Percentiles rank a stretch among this genome's conserved stretches.
phyloP scores from a whole-genome alignment of 1,139 yeast genomes.

The Candida neerlandica region DNA sequence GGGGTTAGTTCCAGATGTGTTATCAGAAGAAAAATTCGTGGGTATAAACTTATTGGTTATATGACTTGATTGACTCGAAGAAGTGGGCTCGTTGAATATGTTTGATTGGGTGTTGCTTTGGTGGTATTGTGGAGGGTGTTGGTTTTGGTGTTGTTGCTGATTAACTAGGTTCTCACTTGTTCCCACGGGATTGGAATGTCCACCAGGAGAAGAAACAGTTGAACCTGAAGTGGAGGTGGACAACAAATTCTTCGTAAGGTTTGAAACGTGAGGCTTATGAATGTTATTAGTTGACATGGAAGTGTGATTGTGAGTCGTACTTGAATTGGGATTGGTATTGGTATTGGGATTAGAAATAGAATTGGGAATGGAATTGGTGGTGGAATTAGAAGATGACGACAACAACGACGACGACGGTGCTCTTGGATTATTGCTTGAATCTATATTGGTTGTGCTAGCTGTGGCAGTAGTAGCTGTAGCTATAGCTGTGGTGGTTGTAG shows the following conservation, averaged over 20 bases:
- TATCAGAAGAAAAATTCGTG: background rate
- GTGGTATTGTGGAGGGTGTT: background rate
- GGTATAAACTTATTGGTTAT: conserved; percentile 10
- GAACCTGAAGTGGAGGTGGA: conserved; percentile 16
- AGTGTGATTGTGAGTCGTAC: too few relatives aligned
- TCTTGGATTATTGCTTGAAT: too few relatives aligned
- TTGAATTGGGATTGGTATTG: too few relatives aligned
- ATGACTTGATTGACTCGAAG: conserved; percentile 9
- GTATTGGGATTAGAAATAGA: too few relatives aligned
- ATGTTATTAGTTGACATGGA: background rate
- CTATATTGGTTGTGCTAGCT: too few relatives aligned
- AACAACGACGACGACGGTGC: too few relatives aligned
- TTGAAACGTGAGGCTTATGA: conserved; percentile 31
- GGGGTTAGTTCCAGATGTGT: background rate
- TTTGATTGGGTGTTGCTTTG: background rate
- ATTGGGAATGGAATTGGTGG: too few relatives aligned
- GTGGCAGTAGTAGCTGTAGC: too few relatives aligned
- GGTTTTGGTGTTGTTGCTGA: background rate
- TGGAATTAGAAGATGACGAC: too few relatives aligned
- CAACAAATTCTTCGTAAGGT: conserved; percentile 42
- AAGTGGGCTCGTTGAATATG: conserved; percentile 8
- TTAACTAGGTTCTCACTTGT: conserved; percentile 4
- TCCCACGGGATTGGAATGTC: conserved; percentile 4
- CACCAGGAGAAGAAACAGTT: conserved; percentile 1
- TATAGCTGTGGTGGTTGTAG: background rate